Evolutionary conservation across 805 yeast genomes (phyloP), one percentile per base, ranked within the genome.

Genomic region (Sugiyamaella qingdaonensis): DNA sequence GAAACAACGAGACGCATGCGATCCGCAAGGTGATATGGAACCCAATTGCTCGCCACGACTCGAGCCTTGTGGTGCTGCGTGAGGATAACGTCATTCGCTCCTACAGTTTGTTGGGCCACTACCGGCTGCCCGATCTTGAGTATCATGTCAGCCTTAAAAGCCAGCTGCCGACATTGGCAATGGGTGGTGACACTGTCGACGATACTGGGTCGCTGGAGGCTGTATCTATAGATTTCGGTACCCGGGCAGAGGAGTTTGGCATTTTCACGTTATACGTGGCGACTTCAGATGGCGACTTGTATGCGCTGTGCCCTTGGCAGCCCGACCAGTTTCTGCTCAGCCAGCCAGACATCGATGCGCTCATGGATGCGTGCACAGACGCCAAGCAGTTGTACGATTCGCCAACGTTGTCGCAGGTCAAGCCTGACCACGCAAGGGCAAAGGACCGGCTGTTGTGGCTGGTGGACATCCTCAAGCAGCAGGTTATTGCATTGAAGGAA

Each of bases 231-330:
- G 50, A 71, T 48, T 72, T 82, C 68, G 81, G 84, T 43, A 65
- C 80, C 1, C 50, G 46, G 1, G 63, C 58, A 2, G 65, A 62
- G 1, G 59, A 61, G 1, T 57, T 65, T 16, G 84, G 84, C 10
- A 73, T 75, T 2, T 60, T 85, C 49, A 76, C 86, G 0, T 67
- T 86, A 18, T 81, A 78, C 60, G 62, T 84, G 8, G 60, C 81
- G 49, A 76, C 77, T 9, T 63, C 68, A 9, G 85, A 81, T 50
- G 82, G 85, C 11, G 87, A 85, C 57, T 55, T 86, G 1, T 84
- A 76, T 60, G 71, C 78, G 1, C 68, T 86, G 2, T 80, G 77
- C 57, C 94, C 94, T n/a, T 84, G 83, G 63, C 60, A 79, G 18
- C 88, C 91, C 0, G 55, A 64, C 1, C 65, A 71, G 24, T 59